Percentiles rank a stretch among this genome's conserved stretches.
These are phyloP conservation scores for Silene conica DNA, from an alignment of 148 eudicot genomes.

Conservation along the genomic window DNA sequence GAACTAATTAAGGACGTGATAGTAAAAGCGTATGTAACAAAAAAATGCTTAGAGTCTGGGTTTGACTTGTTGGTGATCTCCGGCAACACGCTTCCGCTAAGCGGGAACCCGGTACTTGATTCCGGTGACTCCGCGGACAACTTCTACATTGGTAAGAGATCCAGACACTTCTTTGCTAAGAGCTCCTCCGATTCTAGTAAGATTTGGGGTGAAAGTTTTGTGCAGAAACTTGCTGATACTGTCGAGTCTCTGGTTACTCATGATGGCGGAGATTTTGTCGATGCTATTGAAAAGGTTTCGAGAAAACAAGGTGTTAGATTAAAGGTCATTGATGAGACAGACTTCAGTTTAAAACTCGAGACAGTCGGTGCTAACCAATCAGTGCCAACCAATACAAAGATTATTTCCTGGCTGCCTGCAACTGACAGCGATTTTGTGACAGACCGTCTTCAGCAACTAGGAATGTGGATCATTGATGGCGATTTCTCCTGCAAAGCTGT, in stretches of 20 bases:
- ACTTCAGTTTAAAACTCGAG: conserved; percentile 36
- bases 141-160: conserved; percentile 45
- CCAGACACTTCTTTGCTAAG: conserved; percentile 35
- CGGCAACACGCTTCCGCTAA: conserved; percentile 48
- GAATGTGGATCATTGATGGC: conserved; percentile 66
- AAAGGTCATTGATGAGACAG: conserved; percentile 36
- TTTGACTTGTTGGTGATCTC: conserved; percentile 55
- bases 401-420: conserved; percentile 55
- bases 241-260: conserved; percentile 24
- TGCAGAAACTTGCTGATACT: conserved; percentile 23
- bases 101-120: conserved; percentile 30
- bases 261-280: conserved; percentile 28
- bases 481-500: conserved; percentile 74
- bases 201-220: conserved; percentile 45
- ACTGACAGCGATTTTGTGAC: conserved; percentile 35
- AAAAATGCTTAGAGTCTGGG: conserved; percentile 53
- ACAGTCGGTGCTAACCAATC: conserved; percentile 27
- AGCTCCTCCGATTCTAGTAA: conserved; percentile 47
- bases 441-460: conserved; percentile 43
- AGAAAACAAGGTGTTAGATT: conserved; percentile 32
- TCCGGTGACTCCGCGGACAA: conserved; percentile 29
- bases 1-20: conserved; percentile 42
- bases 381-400: conserved; percentile 33
- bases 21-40: conserved; percentile 46
- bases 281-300: conserved; percentile 33